phyloP scores from a whole-genome alignment of 2,329 filamentous ascomycete genomes.

The Penicillium concentricum region DNA sequence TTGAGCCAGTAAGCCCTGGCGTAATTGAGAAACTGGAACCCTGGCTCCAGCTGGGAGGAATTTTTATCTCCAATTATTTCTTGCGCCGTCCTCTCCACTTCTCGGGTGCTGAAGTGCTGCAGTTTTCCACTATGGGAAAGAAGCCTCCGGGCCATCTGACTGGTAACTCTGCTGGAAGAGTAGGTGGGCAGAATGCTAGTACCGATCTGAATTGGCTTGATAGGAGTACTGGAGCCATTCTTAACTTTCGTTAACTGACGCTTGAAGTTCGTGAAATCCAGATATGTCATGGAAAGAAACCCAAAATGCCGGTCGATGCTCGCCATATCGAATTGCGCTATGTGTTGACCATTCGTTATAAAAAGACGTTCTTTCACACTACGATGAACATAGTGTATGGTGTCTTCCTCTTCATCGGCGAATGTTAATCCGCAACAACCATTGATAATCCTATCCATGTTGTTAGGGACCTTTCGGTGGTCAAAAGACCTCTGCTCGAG shows the following conservation, averaged over 20 bases:
- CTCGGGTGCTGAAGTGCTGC: neutral
- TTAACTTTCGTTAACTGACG: slow-evolving; percentile 1
- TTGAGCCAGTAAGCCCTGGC: neutral
- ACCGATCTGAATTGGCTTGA: neutral
- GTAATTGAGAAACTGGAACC: neutral
- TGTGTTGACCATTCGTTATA: neutral
- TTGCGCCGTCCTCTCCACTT: neutral
- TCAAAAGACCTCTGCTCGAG: slow-evolving; percentile 3
- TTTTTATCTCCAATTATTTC: neutral
- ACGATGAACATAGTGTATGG: slow-evolving; percentile 11
- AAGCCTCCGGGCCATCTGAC: neutral
- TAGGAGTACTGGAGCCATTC: neutral
- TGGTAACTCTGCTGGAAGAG: neutral
- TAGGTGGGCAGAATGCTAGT: neutral
- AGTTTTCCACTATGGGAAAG: neutral
- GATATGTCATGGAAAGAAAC: slow-evolving; percentile 12
- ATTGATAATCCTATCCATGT: slow-evolving; percentile 14
- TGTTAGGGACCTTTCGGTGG: slow-evolving; percentile 7
- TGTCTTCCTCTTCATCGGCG: slow-evolving; percentile 18
- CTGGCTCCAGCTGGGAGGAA: neutral
- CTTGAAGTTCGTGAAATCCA: slow-evolving; percentile 14
- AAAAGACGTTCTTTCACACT: slow-evolving; percentile 13
- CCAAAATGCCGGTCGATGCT: slow-evolving; percentile 3
- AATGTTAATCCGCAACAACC: slow-evolving; percentile 14
- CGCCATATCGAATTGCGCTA: neutral